A percentile compares a stretch with the other conserved stretches of the same genome.
These are phyloP conservation scores for Gossypium herbaceum DNA, from an alignment of 345 rosid genomes.

Conservation along the genomic window DNA sequence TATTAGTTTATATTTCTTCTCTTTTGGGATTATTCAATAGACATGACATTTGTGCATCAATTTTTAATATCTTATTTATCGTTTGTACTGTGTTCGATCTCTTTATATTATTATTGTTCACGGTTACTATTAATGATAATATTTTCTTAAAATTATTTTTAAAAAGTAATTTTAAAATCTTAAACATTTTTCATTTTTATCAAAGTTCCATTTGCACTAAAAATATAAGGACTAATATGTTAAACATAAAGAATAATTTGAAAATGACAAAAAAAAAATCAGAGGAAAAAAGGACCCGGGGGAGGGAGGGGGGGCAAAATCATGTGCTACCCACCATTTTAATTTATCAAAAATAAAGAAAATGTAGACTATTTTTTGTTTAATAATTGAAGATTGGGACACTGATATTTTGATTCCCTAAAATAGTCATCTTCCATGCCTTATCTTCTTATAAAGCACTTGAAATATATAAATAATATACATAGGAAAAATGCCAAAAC, in stretches of 20 bases:
- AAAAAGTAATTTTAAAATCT: too few relatives aligned
- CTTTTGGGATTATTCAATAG: too few relatives aligned
- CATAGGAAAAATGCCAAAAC: neutral
- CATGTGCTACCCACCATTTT: neutral
- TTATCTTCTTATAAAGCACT: neutral
- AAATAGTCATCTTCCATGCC: neutral
- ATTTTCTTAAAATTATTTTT: too few relatives aligned
- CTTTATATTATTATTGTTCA: too few relatives aligned
- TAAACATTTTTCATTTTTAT: too few relatives aligned
- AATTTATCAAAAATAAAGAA: neutral
- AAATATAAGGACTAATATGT: neutral
- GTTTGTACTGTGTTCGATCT: too few relatives aligned
- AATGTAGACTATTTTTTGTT: neutral
- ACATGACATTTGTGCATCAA: too few relatives aligned
- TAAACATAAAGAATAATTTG: neutral
- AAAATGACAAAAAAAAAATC: neutral
- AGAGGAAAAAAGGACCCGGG: neutral
- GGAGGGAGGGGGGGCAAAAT: neutral
- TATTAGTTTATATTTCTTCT: too few relatives aligned
- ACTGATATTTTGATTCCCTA: neutral
- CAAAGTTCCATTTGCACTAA: too few relatives aligned
- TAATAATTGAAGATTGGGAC: neutral
- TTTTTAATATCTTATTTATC: too few relatives aligned
- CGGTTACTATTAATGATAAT: too few relatives aligned
- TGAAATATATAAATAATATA: neutral